Evolutionary conservation across 2,329 filamentous ascomycete genomes (phyloP), one percentile per base, ranked within the genome.

Genomic region (Talaromyces marneffei): DNA sequence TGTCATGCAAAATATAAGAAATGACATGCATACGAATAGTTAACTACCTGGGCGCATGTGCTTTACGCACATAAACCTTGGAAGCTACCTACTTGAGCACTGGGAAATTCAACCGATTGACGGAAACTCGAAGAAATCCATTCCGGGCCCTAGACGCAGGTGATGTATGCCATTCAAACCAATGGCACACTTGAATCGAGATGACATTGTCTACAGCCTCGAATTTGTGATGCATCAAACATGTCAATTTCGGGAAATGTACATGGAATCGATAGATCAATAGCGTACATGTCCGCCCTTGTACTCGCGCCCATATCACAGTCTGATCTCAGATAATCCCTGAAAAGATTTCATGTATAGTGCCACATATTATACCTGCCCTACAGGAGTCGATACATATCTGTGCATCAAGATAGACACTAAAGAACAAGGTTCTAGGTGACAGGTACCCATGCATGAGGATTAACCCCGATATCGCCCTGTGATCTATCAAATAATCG

Each of bases 401-500:
- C 35, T 54, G 16, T 18, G 52, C 33, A 40, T 40, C n/a, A 14
- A 35, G 20, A 40, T 20, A 14, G 8, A 40, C 20, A 20, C 25
- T 42, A 39, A 42, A n/a, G 23, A 40, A 29, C 35, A 29, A 56
- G 35, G 55, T 48, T 25, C 29, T 46, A 29, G 27, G 27, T 57
- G 40, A 46, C 40, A 57, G 40, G 55, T 57, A 57, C 40, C 55
- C 55, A 57, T 57, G 55, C 55, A 57, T 57, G 48, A 33, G 20
- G 18, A 9, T 18, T 40, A 55, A 39, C 31, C 20, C 4, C 2
- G 29, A 35, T 33, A 27, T 52, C 18, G 48, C 29, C 29, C n/a
- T 52, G 48, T 56, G 53, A 42, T 40, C 53, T 42, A 40, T 56
- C 35, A 14, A 20, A 27, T 42, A 29, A n/a, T 20, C 8, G 29